Evolutionary conservation across 2,329 filamentous ascomycete species (phyloP).

Genomic region (Scedosporium dehoogii): DNA sequence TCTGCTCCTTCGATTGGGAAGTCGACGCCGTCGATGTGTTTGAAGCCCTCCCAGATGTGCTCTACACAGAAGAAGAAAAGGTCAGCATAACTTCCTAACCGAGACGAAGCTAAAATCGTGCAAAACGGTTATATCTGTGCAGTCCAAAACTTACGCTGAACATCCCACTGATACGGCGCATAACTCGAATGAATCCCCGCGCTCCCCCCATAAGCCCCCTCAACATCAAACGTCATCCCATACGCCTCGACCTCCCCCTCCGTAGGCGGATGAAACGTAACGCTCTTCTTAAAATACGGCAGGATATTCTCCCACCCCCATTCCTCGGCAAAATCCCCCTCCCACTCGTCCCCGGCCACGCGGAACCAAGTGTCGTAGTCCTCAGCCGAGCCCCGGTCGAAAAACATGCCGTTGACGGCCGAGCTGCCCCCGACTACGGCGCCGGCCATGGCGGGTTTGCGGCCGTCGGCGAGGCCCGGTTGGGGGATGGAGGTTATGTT

Average conservation of each 20-base stretch:
- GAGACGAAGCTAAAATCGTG: too few species aligned
- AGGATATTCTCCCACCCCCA: conserved; percentile 6
- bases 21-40: conserved; percentile 14
- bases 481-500: conserved; percentile 16
- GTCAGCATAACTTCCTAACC: neutral
- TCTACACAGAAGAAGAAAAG: neutral
- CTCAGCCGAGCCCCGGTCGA: conserved; percentile 8
- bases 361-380: conserved; percentile 12
- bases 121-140: too few species aligned
- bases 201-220: conserved; percentile 10
- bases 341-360: conserved; percentile 8
- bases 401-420: conserved; percentile 12
- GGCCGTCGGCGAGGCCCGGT: conserved; percentile 12
- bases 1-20: conserved; percentile 16
- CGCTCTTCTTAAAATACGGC: conserved; percentile 12
- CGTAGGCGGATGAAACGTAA: conserved; percentile 12
- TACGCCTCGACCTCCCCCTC: conserved; percentile 11
- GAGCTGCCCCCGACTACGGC: conserved; percentile 10
- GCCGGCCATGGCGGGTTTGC: conserved; percentile 7
- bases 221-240: conserved; percentile 16
- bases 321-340: neutral
- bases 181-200: conserved; percentile 10
- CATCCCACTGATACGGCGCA: conserved; percentile 11
- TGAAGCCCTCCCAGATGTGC: conserved; percentile 11
- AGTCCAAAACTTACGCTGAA: neutral